Base-by-base conservation (phyloP, 1,284 basidiomycete genomes). In the Tetrapyrgos nigripes region DNA sequence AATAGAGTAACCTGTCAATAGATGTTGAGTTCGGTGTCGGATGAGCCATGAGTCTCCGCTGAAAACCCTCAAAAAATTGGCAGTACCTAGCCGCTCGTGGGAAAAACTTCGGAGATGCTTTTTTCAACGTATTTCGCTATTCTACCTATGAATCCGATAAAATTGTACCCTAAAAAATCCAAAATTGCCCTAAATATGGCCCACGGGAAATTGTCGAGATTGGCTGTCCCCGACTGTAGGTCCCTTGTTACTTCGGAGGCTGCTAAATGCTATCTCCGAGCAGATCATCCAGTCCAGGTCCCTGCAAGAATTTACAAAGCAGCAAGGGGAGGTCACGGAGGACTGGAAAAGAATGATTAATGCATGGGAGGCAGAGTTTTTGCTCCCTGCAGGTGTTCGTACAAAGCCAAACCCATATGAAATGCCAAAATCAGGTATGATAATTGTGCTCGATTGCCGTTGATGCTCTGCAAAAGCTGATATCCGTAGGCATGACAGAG, bases 321-420 rank as follows among this genome's bases (percentile, higher is more conserved):
- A 50, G 5, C 50, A 57, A 26, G 31, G 50, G n/a, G 37, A 8
- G 6, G 11, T 13, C 19, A 45, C 68, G 1, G 3, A 3, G 1
- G 44, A 49, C 37, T 74, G 71, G 70, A 55, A 28, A 3, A 33
- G 21, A 3, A 57, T 60, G 35, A 53, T 74, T 1, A 46, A 62
- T 9, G 59, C 55, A 14, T 74, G 70, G 70, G 68, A 74, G 35
- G 54, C 49, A 2, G 63, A 72, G 53, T 19, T 33, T 27, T 4
- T 9, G 9, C 29, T 33, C 13, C 49, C 24, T 11, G 14, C 5
- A 28, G 11, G 9, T 26, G 47, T 26, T 21, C 53, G 57, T 1
- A 37, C 28, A 14, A 29, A 57, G n/a, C 55, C 57, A 1, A 72
- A 72, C 60, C 69, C 70, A 1, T 71, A 68, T 55, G 62, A 67